A percentile compares a stretch with the other conserved stretches of the same genome.
phyloP scores from a whole-genome alignment of 208 protist species.

The Wallacemonas sp. region DNA sequence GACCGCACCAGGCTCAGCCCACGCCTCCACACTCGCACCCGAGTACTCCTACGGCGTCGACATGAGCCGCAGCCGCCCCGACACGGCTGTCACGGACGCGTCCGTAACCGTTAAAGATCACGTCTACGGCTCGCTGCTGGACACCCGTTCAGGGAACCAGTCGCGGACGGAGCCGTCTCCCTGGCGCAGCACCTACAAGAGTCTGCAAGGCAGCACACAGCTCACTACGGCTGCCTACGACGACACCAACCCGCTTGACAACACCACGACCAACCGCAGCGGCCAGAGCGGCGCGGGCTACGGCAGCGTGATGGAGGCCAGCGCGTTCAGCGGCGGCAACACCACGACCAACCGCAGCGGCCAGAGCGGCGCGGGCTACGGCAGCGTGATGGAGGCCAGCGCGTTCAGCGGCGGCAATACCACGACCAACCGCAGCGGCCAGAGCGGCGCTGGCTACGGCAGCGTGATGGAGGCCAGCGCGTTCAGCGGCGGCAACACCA shows the following conservation, averaged over 20 bases:
- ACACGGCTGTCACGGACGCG: too few species aligned
- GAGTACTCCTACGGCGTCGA: slow-evolving; percentile 10
- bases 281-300: not conserved
- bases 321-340: too few species aligned
- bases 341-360: not conserved
- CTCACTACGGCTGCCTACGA: not conserved
- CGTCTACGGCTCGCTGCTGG: slow-evolving; percentile 1
- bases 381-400: slow-evolving; percentile 17
- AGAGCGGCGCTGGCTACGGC: not conserved
- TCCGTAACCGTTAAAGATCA: not conserved
- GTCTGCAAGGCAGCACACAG: too few species aligned
- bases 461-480: not conserved
- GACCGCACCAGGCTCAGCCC: not conserved
- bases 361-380: slow-evolving; percentile 15
- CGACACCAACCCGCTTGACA: not conserved
- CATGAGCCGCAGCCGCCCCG: not conserved
- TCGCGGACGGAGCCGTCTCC: not conserved
- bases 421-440: not conserved
- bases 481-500: too few species aligned
- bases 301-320: not conserved
- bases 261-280: not conserved
- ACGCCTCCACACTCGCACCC: not conserved
- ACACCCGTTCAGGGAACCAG: not conserved
- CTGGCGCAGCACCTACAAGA: not conserved
- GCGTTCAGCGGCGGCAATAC: not conserved